A percentile compares a stretch with the other conserved stretches of the same genome.
phyloP scores from a whole-genome alignment of 75 land plant genomes.

The Cunninghamia lanceolata region DNA sequence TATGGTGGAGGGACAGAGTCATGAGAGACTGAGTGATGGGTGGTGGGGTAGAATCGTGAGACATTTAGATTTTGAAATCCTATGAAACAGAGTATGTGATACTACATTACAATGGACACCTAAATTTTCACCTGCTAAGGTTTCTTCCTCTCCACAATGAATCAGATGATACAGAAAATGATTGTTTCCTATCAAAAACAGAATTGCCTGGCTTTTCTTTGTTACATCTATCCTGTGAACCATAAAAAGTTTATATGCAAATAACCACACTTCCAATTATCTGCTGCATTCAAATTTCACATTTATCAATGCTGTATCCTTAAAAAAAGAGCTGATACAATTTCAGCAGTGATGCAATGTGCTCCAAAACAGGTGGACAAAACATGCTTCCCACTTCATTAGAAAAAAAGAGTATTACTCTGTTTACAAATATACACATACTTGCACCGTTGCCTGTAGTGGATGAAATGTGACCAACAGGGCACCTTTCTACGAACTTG shows the following conservation, averaged over 20 bases:
- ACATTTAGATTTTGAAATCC: neutral
- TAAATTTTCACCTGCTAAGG: neutral
- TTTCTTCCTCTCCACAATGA: neutral
- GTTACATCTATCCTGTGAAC: neutral
- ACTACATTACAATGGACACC: neutral
- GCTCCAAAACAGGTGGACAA: neutral
- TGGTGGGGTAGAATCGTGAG: neutral
- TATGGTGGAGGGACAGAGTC: neutral
- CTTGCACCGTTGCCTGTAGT: slow-evolving; percentile 58
- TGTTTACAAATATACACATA: slow-evolving; percentile 20
- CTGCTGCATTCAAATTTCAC: neutral
- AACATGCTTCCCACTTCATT: neutral
- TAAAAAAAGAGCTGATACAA: neutral
- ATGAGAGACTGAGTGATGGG: neutral
- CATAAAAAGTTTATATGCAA: neutral
- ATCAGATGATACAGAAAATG: neutral
- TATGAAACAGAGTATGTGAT: neutral
- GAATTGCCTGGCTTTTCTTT: neutral
- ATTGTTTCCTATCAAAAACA: too few relatives aligned
- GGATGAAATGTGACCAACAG: slow-evolving; percentile 83
- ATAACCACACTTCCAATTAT: neutral
- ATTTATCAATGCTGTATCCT: neutral
- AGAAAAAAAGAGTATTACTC: slow-evolving; percentile 1
- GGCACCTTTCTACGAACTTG: slow-evolving; percentile 71
- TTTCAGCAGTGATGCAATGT: neutral